Conservation (phyloP, 2,329 filamentous ascomycete genomes). For the Botrytis squamosa region DNA sequence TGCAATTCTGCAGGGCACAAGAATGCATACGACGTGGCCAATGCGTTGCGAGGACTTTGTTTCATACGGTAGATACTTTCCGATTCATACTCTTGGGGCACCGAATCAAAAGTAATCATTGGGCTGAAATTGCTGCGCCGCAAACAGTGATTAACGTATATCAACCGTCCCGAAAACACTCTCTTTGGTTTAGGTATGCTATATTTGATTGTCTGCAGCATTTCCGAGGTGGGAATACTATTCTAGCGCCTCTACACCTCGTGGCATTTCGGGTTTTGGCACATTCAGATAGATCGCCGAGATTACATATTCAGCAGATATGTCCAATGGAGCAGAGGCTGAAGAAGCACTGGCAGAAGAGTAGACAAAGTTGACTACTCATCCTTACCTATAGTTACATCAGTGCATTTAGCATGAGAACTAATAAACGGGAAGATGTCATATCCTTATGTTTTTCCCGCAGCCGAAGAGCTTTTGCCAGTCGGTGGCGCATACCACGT, state of each 20-base stretch:
- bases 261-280: constrained; percentile 3
- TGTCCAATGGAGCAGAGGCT: neutral
- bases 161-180: neutral
- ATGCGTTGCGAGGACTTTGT: constrained; percentile 15
- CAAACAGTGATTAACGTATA: neutral
- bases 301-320: constrained; percentile 5
- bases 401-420: constrained; percentile 10
- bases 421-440: constrained; percentile 19
- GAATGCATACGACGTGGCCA: constrained; percentile 17
- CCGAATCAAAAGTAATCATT: neutral
- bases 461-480: constrained; percentile 21
- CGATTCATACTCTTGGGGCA: neutral
- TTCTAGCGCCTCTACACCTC: neutral
- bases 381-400: constrained; percentile 12
- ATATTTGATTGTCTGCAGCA: neutral
- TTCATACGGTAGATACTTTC: constrained; percentile 1
- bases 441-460: neutral
- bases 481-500: constrained; percentile 13
- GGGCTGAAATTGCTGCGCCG: constrained; percentile 13
- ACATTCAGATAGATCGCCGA: neutral
- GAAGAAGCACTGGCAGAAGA: constrained; percentile 6
- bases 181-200: neutral
- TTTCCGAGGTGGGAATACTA: neutral
- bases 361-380: constrained; percentile 18
- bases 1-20: constrained; percentile 6